phyloP scores from a whole-genome alignment of 176 grass and related monocot genomes.

The Juncus inflexus region DNA sequence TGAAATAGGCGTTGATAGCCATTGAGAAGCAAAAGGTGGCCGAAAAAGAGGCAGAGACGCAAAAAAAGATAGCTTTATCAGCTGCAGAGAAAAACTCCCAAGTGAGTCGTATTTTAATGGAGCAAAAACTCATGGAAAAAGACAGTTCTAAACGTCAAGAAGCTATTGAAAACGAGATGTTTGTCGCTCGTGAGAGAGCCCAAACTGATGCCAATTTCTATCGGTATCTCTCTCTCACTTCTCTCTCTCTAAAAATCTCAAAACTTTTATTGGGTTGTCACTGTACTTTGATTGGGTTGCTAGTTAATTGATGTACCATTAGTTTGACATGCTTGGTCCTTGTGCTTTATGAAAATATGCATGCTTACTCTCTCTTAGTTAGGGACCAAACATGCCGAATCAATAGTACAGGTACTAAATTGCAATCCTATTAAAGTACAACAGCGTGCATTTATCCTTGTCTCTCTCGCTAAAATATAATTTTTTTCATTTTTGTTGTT shows the following conservation, averaged over 20 bases:
- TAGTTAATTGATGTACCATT: no score
- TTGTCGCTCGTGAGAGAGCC: constrained; percentile 70
- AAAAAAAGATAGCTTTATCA: constrained; percentile 93
- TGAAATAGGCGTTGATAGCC: constrained; percentile 64
- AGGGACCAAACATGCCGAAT: no score
- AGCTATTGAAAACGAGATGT: constrained; percentile 97
- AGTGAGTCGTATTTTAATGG: constrained; percentile 95
- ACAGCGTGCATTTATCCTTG: no score
- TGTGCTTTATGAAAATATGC: no score
- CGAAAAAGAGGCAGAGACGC: constrained; percentile 97
- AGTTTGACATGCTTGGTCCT: no score
- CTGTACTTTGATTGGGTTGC: no score
- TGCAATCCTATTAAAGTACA: no score
- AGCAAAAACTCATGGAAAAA: constrained; percentile 94
- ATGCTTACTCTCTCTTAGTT: no score
- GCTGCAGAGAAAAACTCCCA: constrained; percentile 96
- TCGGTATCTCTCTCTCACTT: constrained; percentile 36
- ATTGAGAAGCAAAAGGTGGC: constrained; percentile 94
- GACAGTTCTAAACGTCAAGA: constrained; percentile 81
- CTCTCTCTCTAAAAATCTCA: not conserved
- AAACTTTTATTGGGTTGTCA: not conserved
- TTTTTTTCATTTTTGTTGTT: not conserved
- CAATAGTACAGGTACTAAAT: no score
- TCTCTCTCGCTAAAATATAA: no score
- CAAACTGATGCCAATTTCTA: constrained; percentile 79